These are phyloP conservation scores for Aspergillus nidulans DNA, from an alignment of 495 filamentous ascomycete species.

Conservation along the genomic window DNA sequence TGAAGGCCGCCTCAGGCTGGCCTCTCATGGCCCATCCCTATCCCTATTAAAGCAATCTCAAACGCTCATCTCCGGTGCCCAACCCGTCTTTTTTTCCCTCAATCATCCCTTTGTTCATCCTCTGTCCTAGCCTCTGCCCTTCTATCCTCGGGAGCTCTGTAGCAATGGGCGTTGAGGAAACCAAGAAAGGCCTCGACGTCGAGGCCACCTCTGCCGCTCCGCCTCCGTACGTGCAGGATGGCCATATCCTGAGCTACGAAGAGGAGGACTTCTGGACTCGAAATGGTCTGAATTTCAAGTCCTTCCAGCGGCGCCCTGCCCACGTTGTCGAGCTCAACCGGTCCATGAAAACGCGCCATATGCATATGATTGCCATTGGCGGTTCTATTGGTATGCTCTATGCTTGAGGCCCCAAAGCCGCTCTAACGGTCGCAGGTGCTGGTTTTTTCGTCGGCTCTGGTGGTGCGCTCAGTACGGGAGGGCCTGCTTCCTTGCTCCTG, in stretches of 20 bases:
- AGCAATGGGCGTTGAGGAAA: neutral
- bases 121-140: neutral
- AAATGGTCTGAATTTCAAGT: conserved; percentile 46
- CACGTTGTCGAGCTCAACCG: conserved; percentile 25
- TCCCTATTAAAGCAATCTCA: conserved; percentile 4
- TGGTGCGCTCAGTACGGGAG: conserved; percentile 27
- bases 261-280: conserved; percentile 40
- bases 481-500: conserved; percentile 40
- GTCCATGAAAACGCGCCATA: conserved; percentile 53
- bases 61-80: conserved; percentile 1
- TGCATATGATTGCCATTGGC: conserved; percentile 75
- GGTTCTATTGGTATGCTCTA: conserved; percentile 38
- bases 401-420: neutral
- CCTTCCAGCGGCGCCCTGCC: conserved; percentile 33
- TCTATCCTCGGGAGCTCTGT: neutral
- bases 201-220: conserved; percentile 1
- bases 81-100: neutral
- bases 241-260: conserved; percentile 13
- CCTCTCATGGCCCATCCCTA: neutral
- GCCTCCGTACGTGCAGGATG: conserved; percentile 11
- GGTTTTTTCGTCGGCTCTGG: conserved; percentile 52
- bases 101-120: neutral
- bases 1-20: neutral
- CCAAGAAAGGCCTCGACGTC: conserved; percentile 5
- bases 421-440: conserved; percentile 25